Evolutionary conservation across 148 eudicot genomes (phyloP).

Genomic region (Rhododendron molle): DNA sequence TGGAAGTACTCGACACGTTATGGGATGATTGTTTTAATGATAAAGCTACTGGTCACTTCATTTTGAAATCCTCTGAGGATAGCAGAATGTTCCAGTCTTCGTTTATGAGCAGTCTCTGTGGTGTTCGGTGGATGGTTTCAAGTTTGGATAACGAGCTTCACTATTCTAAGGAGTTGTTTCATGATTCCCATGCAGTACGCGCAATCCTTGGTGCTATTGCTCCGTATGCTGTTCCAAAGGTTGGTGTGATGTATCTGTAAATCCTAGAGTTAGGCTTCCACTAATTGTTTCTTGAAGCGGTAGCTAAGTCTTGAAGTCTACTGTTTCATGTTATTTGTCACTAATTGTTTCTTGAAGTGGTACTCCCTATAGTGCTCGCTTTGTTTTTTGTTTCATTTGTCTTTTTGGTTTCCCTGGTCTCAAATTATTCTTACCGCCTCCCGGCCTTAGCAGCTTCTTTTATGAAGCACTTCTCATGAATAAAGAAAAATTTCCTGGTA

Average conservation of each 20-base stretch:
- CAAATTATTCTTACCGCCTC: not conserved
- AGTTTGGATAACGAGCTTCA: conserved; percentile 55
- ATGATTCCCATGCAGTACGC: conserved; percentile 72
- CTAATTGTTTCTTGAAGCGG: not conserved
- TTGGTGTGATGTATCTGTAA: conserved; percentile 26
- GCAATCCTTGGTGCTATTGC: conserved; percentile 70
- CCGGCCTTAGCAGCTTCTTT: not conserved
- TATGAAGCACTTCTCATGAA: not conserved
- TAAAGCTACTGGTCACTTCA: conserved; percentile 48
- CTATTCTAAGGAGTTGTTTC: conserved; percentile 62
- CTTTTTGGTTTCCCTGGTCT: not conserved
- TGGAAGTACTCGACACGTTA: conserved; percentile 70
- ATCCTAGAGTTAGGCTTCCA: not conserved
- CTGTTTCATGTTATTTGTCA: not conserved
- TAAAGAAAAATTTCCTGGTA: not conserved
- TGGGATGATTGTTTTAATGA: conserved; percentile 75
- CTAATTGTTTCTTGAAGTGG: not conserved
- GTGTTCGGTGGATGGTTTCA: conserved; percentile 60
- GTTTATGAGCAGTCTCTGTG: conserved; percentile 42
- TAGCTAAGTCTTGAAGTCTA: not conserved
- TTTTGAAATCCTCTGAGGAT: conserved; percentile 28
- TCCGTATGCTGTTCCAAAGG: conserved; percentile 89
- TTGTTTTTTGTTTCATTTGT: not conserved
- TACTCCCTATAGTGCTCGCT: not conserved
- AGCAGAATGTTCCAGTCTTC: conserved; percentile 54